Evolutionary conservation across 257 asterid species (phyloP).

Genomic region (Ehretia macrophylla): DNA sequence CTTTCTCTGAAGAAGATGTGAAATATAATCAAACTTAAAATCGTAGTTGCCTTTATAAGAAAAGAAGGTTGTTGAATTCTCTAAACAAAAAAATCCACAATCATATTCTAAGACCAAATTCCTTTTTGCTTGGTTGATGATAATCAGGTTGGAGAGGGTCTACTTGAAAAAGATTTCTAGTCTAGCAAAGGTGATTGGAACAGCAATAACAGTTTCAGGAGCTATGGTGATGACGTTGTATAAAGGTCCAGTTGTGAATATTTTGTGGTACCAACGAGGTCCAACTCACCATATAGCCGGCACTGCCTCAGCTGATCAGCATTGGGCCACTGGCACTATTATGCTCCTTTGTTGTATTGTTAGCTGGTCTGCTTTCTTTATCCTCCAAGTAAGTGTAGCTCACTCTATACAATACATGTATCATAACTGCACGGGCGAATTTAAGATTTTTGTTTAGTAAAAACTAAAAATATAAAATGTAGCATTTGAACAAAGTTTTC

Average conservation of each 20-base stretch:
- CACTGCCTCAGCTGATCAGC: constrained; percentile 33
- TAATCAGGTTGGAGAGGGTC: constrained; percentile 64
- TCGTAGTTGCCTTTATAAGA: too few relatives aligned
- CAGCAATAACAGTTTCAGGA: constrained; percentile 62
- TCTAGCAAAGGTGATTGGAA: constrained; percentile 77
- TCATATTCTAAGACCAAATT: too few relatives aligned
- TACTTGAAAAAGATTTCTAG: constrained; percentile 47
- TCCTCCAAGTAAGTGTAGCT: constrained; percentile 49
- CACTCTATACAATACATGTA: not conserved
- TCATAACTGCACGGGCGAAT: too few relatives aligned
- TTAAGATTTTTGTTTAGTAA: too few relatives aligned
- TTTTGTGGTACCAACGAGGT: constrained; percentile 41
- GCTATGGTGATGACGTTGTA: constrained; percentile 94
- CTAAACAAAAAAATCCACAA: not conserved
- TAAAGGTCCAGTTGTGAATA: constrained; percentile 70
- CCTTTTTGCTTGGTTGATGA: too few relatives aligned
- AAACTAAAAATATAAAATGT: too few relatives aligned
- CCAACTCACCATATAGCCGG: constrained; percentile 30
- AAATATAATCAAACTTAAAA: too few relatives aligned
- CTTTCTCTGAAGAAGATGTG: too few relatives aligned
- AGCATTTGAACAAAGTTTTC: too few relatives aligned
- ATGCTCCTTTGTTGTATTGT: constrained; percentile 50
- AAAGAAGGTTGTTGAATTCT: too few relatives aligned
- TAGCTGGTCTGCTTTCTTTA: constrained; percentile 86
- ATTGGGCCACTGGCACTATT: constrained; percentile 71